phyloP scores from a whole-genome alignment of 805 yeast genomes.

The Candida xyloterini region DNA sequence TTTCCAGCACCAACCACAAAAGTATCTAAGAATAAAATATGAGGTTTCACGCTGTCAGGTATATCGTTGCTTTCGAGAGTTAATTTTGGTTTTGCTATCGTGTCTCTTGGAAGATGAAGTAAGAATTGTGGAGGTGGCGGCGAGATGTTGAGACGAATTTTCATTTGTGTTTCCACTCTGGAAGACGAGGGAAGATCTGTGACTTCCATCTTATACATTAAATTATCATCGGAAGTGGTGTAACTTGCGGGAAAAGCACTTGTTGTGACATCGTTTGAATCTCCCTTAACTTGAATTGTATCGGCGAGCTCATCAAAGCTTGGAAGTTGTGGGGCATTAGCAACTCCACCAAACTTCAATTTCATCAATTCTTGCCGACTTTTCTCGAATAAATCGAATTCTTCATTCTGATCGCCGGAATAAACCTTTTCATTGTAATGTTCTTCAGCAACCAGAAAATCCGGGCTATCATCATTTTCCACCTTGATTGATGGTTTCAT shows the following conservation, averaged over 20 bases:
- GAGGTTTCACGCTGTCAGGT: slow-evolving; percentile 47
- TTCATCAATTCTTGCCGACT: slow-evolving; percentile 50
- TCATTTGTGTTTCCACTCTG: slow-evolving; percentile 94
- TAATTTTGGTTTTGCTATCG: slow-evolving; percentile 82
- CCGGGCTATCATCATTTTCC: slow-evolving; percentile 10
- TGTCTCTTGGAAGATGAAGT: slow-evolving; percentile 80
- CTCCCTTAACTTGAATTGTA: slow-evolving; percentile 12
- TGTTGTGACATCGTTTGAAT: slow-evolving; percentile 26
- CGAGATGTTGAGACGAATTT: slow-evolving; percentile 60
- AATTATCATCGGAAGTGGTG: slow-evolving; percentile 19
- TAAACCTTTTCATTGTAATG: slow-evolving; percentile 5
- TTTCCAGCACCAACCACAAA: slow-evolving; percentile 51
- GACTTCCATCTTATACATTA: slow-evolving; percentile 48
- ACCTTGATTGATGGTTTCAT: slow-evolving; percentile 11
- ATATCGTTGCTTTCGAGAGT: slow-evolving; percentile 53
- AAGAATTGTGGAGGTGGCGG: slow-evolving; percentile 77
- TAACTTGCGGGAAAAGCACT: slow-evolving; percentile 31
- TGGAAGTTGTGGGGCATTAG: slow-evolving; percentile 4
- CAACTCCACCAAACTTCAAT: slow-evolving; percentile 47
- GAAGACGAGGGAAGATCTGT: slow-evolving; percentile 73
- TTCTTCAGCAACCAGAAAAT: slow-evolving; percentile 11
- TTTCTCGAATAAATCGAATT: slow-evolving; percentile 36
- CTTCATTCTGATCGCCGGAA: slow-evolving; percentile 18
- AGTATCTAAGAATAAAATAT: slow-evolving; percentile 68
- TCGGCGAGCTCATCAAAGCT: slow-evolving; percentile 10